These are phyloP conservation scores for Aspergillus sp. DNA, from an alignment of 2,329 filamentous ascomycete species.

Conservation along the genomic window DNA sequence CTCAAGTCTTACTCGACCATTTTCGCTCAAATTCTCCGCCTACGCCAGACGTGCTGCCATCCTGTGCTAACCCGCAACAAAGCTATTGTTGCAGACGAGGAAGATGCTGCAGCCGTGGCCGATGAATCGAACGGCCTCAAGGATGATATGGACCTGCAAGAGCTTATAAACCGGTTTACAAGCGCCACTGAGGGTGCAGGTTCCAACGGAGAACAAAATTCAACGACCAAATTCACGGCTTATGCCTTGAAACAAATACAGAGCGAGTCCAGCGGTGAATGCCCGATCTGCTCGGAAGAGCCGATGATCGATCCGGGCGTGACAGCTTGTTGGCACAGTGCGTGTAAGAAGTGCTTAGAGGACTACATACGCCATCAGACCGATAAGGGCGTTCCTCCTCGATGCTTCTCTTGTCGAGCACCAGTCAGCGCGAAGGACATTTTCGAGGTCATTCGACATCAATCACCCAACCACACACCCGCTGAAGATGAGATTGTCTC, in stretches of 20 bases:
- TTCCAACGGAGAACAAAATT: constrained; percentile 40
- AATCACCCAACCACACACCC: constrained; percentile 38
- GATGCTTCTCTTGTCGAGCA: constrained; percentile 88
- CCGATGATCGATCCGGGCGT: constrained; percentile 93
- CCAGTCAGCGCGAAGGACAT: constrained; percentile 76
- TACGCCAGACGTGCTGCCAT: constrained; percentile 92
- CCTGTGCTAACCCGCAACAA: constrained; percentile 83
- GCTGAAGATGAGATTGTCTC: constrained; percentile 40
- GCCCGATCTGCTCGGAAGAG: constrained; percentile 90
- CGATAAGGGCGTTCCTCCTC: constrained; percentile 67
- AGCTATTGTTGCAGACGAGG: constrained; percentile 79
- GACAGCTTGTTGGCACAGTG: constrained; percentile 95
- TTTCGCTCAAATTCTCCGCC: constrained; percentile 88
- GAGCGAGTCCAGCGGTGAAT: constrained; percentile 81
- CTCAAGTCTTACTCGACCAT: constrained; percentile 96
- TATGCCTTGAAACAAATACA: constrained; percentile 89
- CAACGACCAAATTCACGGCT: constrained; percentile 72
- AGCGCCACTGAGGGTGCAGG: constrained; percentile 58
- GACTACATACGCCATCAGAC: constrained; percentile 85
- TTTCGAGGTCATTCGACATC: constrained; percentile 83
- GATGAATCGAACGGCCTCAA: constrained; percentile 77
- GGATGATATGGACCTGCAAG: constrained; percentile 93
- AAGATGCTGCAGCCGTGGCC: constrained; percentile 70
- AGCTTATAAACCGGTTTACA: constrained; percentile 79
- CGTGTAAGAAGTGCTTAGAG: constrained; percentile 88